Base-by-base conservation (phyloP, 1,139 yeast species). In the Kazachstania sp. region DNA sequence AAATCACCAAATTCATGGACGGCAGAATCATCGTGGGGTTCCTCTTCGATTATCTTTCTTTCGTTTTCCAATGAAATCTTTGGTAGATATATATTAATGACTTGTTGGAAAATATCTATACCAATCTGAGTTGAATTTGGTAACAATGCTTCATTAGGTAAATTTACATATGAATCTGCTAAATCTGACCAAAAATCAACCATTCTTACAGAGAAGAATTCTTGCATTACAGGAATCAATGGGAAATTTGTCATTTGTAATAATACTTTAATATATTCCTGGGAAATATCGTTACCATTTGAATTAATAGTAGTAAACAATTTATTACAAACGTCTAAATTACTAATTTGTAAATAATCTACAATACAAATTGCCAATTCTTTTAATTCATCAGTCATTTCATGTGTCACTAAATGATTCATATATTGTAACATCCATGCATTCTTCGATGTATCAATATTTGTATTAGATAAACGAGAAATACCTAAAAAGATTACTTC, bases 161-260 rank as follows among this genome's bases (percentile, higher is more conserved):
- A 47, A 46, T 67, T 58, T 13, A 62, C 53, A 28, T 61, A 77
- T 1, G 77, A 73, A 51, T 85, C 94, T 9, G 83, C 79, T 46
- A 84, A 71, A 49, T 81, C 83, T 46, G 78, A 77, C 97, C 97
- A 92, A 59, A 88, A 86, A 46, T 81, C 81, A 4, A 86, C 70
- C 54, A 87, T 71, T 48, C 80, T 82, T 40, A 74, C 78, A 15
- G 95, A 83, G 12, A 85, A 68, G 15, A 67, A 67, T 60, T 90
- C 96, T 28, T 86, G 90, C 0, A 71, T 66, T 1, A 83, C 72
- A 0, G 95, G 85, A 4, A 67, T 57, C 1, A 83, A 81, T 0
- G 83, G 81, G 44, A 76, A 73, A 46, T 74, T 72, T 0, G 95
- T 78, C 44, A 88, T 64, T 37, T 71, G 71, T 26, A 83, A 53